Base-by-base conservation (phyloP, 78 protist genomes). In the Dictyostelium brefeldianum region DNA sequence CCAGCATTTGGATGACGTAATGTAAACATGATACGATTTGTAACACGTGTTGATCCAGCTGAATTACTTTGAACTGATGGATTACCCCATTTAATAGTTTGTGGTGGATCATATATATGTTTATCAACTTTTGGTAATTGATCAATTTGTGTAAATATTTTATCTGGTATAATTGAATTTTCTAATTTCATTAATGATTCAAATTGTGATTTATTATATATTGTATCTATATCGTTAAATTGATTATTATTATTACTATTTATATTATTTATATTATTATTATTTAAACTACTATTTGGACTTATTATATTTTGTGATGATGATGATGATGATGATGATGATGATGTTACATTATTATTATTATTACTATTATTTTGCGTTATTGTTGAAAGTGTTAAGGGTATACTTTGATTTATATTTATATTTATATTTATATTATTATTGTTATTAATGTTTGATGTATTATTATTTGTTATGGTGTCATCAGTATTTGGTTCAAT, bases 11-110 rank as follows among this genome's bases (percentile, higher is more conserved):
- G 93, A 64, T 87, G 93, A 64, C 93, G 83, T 36, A 87, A 74
- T 59, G 93, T 87, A 41, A 87, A 87, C 93, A 87, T 87, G 48
- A 87, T 65, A 77, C 93, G 93, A 64, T 87, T 87, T 3, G 93
- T 71, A 2, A 87, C 83, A 43, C 93, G 80, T 12, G 80, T 74
- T 27, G 84, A 18, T 9, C 50, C 12, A 20, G 83, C 48, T 6
- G 78, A 46, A 17, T 15, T 27, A 22, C 69, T 22, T 36, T 20
- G 56, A n/a, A 62, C 48, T 9, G 77, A 36, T 5, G 85, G 79
- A 18, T 56, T 87, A 12, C 84, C 84, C 93, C 93, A 87, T 77
- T 87, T 87, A 6, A 62, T 29, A 43, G 77, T 62, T 41, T 64
- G 73, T 7, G 93, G 93, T 64, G 93, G 93, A 22, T 87, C 93